A percentile compares a stretch with the other conserved stretches of the same genome.
Evolutionary conservation across 352 stramenopile species (phyloP).

Genomic region (Pythium insidiosum): DNA sequence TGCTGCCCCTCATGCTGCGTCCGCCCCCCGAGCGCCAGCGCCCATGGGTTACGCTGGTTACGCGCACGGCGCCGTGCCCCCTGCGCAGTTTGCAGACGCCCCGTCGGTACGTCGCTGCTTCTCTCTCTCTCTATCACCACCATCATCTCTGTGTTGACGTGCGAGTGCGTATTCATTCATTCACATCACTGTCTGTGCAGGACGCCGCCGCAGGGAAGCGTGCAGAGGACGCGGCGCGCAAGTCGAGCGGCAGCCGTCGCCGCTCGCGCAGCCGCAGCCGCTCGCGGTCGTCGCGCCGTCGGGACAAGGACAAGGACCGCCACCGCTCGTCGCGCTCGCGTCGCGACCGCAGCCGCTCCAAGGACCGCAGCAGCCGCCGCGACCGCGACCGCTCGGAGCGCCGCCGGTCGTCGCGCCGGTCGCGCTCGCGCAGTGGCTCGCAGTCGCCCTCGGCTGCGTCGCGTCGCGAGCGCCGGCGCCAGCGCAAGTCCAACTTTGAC

Average conservation of each 20-base stretch:
- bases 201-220: too few relatives aligned
- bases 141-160: too few relatives aligned
- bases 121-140: too few relatives aligned
- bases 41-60: conserved; percentile 11
- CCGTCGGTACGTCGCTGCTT: too few relatives aligned
- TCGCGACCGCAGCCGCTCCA: conserved; percentile 24
- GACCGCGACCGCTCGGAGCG: conserved; percentile 29
- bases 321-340: conserved; percentile 25
- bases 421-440: conserved; percentile 25
- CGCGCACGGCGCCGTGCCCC: conserved; percentile 1
- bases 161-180: too few relatives aligned
- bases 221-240: too few relatives aligned
- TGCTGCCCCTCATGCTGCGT: conserved; percentile 2
- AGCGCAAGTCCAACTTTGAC: conserved; percentile 81
- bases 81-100: too few relatives aligned
- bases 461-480: conserved; percentile 20
- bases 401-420: conserved; percentile 32
- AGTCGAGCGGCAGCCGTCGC: conserved; percentile 5
- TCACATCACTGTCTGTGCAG: too few relatives aligned
- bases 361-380: conserved; percentile 22
- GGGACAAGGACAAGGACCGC: conserved; percentile 9
- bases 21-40: neutral
- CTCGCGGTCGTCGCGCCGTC: conserved; percentile 7
- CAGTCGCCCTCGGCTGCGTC: conserved; percentile 1
- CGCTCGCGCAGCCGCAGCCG: conserved; percentile 31